Conservation (phyloP, 176 grass and related monocot species). For the Musa beccarii region DNA sequence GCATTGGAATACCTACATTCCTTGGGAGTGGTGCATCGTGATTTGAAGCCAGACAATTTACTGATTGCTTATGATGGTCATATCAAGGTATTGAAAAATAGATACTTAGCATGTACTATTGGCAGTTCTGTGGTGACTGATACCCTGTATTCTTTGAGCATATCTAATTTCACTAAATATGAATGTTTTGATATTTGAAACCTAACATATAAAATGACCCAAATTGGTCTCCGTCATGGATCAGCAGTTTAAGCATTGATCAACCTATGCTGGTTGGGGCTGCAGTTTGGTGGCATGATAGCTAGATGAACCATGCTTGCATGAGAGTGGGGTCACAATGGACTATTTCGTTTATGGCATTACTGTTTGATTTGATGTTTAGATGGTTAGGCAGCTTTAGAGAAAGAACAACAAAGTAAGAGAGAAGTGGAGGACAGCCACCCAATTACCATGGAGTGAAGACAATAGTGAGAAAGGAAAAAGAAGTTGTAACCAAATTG, state of each 20-base stretch:
- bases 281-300: background rate
- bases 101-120: background rate
- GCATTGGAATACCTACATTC: conserved; percentile 99
- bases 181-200: too few species aligned
- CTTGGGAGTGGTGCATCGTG: conserved; percentile 87
- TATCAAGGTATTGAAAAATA: conserved; percentile 60
- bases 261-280: background rate
- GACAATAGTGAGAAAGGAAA: too few species aligned
- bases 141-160: background rate
- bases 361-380: background rate
- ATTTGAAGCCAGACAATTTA: conserved; percentile 97
- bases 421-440: too few species aligned
- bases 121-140: background rate
- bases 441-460: too few species aligned
- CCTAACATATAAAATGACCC: too few species aligned
- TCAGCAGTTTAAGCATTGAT: too few species aligned
- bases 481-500: too few species aligned
- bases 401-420: background rate
- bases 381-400: background rate
- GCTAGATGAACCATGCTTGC: background rate
- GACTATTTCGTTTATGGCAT: background rate
- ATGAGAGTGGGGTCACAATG: background rate
- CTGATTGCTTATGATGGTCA: conserved; percentile 99
- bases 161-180: too few species aligned
- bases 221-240: background rate